Conservation (phyloP, 2,329 filamentous ascomycete genomes). For the Epichloe gansuensis region DNA sequence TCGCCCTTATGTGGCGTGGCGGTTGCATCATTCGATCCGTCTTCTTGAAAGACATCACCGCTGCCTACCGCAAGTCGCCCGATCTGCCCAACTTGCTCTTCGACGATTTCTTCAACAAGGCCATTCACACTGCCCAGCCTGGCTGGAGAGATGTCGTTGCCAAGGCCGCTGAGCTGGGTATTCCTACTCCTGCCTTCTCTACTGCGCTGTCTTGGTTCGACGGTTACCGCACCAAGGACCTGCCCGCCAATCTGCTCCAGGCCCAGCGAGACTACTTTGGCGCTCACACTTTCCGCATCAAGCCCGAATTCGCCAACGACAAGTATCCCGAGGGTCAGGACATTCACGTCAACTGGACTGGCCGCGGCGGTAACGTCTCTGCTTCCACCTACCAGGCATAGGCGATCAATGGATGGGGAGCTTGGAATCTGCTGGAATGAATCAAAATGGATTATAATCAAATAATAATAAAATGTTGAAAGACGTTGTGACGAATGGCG, state of each 20-base stretch:
- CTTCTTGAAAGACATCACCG: constrained; percentile 99
- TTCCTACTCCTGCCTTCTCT: constrained; percentile 91
- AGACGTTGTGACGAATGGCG: background rate
- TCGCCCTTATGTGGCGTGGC: constrained; percentile 99
- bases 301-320: constrained; percentile 62
- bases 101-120: constrained; percentile 99
- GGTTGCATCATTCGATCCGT: constrained; percentile 99
- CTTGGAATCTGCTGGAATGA: background rate
- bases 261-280: constrained; percentile 99
- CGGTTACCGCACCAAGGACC: constrained; percentile 91
- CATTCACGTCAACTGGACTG: constrained; percentile 99
- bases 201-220: constrained; percentile 98
- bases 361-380: constrained; percentile 90
- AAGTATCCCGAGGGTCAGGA: constrained; percentile 78
- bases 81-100: constrained; percentile 97
- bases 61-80: constrained; percentile 85
- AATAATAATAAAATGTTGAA: background rate
- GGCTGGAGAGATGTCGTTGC: constrained; percentile 86
- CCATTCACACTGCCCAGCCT: constrained; percentile 89
- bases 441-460: background rate
- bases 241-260: constrained; percentile 96
- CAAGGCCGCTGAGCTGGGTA: constrained; percentile 86
- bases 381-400: constrained; percentile 97
- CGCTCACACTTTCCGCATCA: constrained; percentile 79
- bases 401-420: constrained; percentile 13